Percentiles rank a stretch among this genome's conserved stretches.
Evolutionary conservation across 2,329 filamentous ascomycete species (phyloP).

Genomic region (Plectosphaerella sp.): DNA sequence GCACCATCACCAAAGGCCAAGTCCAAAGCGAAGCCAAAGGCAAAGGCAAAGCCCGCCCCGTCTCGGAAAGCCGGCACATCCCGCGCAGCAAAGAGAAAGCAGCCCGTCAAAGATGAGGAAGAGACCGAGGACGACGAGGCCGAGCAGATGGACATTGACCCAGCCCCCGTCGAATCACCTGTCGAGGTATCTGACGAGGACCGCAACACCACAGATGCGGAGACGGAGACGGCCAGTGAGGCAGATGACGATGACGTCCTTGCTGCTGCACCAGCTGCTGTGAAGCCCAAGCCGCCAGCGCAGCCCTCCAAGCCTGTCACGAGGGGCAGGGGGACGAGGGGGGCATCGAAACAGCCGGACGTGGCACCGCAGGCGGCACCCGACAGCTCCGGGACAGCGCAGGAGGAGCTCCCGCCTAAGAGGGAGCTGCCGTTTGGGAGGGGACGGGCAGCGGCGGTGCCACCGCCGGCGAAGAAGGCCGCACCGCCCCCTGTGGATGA

Average conservation of each 20-base stretch:
- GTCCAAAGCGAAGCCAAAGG: not conserved
- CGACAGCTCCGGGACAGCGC: not conserved
- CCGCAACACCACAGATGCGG: conserved; percentile 30
- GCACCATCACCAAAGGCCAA: conserved; percentile 3
- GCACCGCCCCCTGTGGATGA: conserved; percentile 27
- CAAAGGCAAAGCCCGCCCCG: too few relatives aligned
- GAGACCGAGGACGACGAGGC: conserved; percentile 38
- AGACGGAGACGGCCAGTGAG: conserved; percentile 37
- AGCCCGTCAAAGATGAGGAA: conserved; percentile 26
- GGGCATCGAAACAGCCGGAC: not conserved
- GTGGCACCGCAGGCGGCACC: conserved; percentile 3
- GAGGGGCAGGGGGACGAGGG: conserved; percentile 1
- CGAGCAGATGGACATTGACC: conserved; percentile 48
- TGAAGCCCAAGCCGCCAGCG: not conserved
- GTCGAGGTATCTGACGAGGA: conserved; percentile 27
- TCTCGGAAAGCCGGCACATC: conserved; percentile 27
- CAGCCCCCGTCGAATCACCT: conserved; percentile 15
- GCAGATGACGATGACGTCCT: conserved; percentile 27
- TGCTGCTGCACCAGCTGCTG: conserved; percentile 9
- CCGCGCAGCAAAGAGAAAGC: conserved; percentile 47
- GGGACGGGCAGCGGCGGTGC: conserved; percentile 18
- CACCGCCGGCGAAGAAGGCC: conserved; percentile 12
- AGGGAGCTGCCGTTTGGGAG: conserved; percentile 40
- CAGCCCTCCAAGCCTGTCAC: conserved; percentile 6
- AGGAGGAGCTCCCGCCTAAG: conserved; percentile 28